Evolutionary conservation across 352 stramenopile species (phyloP).

Genomic region (Globisporangium rhizosaccharum): DNA sequence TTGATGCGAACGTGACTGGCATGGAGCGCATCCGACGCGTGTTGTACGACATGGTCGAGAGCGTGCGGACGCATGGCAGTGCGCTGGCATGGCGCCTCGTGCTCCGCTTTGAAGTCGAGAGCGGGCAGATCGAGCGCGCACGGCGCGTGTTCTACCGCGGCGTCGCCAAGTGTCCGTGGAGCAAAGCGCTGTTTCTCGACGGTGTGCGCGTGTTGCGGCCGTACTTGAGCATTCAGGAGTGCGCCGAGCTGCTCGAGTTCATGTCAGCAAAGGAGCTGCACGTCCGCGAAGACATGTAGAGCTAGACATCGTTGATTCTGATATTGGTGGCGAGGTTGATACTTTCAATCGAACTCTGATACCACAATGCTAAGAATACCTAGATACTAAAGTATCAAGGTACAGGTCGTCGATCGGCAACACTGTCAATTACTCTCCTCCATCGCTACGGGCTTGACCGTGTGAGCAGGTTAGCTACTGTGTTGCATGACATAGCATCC

Average conservation of each 20-base stretch:
- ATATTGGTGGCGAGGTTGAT: no score
- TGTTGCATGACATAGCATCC: no score
- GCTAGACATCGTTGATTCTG: no score
- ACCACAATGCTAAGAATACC: no score
- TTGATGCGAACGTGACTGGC: constrained; percentile 46
- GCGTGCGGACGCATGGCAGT: constrained; percentile 40
- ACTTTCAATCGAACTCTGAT: no score
- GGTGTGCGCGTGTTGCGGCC: constrained; percentile 50
- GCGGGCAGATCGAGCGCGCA: constrained; percentile 62
- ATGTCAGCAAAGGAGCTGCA: constrained; percentile 72
- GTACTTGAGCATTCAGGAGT: constrained; percentile 59
- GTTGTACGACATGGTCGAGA: constrained; percentile 61
- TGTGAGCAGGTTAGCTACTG: no score
- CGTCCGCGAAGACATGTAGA: constrained; percentile 22
- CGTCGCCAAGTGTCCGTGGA: constrained; percentile 69
- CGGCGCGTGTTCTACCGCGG: constrained; percentile 74
- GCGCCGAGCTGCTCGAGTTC: constrained; percentile 58
- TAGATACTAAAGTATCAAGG: no score
- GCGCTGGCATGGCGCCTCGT: constrained; percentile 71
- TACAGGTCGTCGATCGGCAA: no score
- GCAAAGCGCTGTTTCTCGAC: constrained; percentile 71
- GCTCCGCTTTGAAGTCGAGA: constrained; percentile 66
- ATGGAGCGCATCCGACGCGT: constrained; percentile 49
- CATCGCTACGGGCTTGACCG: no score
- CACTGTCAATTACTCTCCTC: no score